Conservation (phyloP, 2,329 filamentous ascomycete genomes). For the Hortaea werneckii region DNA sequence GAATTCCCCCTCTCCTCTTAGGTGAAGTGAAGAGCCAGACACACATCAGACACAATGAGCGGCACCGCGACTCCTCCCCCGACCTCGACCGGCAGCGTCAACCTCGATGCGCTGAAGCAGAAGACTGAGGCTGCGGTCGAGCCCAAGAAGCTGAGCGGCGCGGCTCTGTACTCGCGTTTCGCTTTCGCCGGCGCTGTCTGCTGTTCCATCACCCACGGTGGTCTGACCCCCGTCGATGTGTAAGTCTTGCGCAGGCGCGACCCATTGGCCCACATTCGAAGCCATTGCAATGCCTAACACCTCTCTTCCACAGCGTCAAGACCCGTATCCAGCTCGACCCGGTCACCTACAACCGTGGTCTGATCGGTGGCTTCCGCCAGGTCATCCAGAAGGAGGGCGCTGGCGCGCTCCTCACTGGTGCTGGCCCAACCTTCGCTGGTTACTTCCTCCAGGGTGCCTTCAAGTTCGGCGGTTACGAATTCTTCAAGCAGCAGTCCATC, state of each 20-base stretch:
- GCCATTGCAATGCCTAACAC: background rate
- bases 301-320: slow-evolving; percentile 59
- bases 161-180: slow-evolving; percentile 86
- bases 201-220: slow-evolving; percentile 96
- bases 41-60: slow-evolving; percentile 20
- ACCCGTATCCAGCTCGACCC: slow-evolving; percentile 92
- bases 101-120: slow-evolving; percentile 44
- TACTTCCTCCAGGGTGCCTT: slow-evolving; percentile 92
- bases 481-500: slow-evolving; percentile 91
- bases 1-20: background rate
- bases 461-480: slow-evolving; percentile 92
- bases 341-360: slow-evolving; percentile 74
- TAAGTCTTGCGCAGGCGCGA: slow-evolving; percentile 48
- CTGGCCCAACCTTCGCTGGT: slow-evolving; percentile 75
- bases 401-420: slow-evolving; percentile 74
- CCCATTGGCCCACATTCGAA: background rate
- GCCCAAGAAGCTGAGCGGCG: slow-evolving; percentile 48
- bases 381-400: slow-evolving; percentile 77
- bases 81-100: slow-evolving; percentile 40
- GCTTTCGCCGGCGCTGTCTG: slow-evolving; percentile 95
- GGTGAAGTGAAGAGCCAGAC: background rate
- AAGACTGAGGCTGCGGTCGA: slow-evolving; percentile 32
- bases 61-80: slow-evolving; percentile 31
- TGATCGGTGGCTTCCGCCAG: slow-evolving; percentile 78
- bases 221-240: slow-evolving; percentile 97